phyloP scores from a whole-genome alignment of 164 flowering plant genomes.

The Magnolia officinalis region DNA sequence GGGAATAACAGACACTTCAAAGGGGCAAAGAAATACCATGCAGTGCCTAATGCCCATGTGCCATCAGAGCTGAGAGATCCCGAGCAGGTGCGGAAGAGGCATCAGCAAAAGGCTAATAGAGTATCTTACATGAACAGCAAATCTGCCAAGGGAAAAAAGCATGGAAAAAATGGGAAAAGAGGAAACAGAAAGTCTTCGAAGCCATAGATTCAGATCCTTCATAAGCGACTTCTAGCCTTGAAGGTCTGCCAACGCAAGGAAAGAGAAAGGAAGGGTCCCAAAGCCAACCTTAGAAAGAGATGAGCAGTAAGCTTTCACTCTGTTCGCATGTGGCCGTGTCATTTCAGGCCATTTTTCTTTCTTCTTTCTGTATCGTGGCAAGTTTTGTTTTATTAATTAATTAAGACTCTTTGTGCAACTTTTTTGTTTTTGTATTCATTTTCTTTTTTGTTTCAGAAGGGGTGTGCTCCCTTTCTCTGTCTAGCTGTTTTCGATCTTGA shows the following conservation, averaged over 20 bases:
- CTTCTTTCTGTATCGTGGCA: background rate
- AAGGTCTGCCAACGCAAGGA: background rate
- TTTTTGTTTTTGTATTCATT: no score
- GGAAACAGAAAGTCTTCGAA: conserved; percentile 21
- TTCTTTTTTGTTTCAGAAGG: no score
- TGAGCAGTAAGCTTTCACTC: background rate
- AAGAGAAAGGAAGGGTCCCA: background rate
- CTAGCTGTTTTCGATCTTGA: no score
- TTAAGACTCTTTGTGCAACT: no score
- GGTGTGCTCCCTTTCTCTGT: no score
- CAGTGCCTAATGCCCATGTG: conserved; percentile 69
- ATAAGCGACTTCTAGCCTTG: background rate
- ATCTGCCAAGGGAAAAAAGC: conserved; percentile 39
- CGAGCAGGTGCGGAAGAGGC: conserved; percentile 77
- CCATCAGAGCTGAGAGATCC: conserved; percentile 72
- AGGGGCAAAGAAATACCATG: conserved; percentile 38
- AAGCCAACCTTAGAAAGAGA: background rate
- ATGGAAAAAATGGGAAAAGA: conserved; percentile 26
- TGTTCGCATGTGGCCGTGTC: no score
- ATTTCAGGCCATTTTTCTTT: no score
- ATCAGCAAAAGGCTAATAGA: conserved; percentile 60
- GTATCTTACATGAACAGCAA: conserved; percentile 52
- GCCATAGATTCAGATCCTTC: background rate
- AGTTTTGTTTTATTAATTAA: background rate
- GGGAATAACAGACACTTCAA: conserved; percentile 35